Base-by-base conservation (phyloP, 108 stramenopile genomes). In the Cyclotella kingstonii region DNA sequence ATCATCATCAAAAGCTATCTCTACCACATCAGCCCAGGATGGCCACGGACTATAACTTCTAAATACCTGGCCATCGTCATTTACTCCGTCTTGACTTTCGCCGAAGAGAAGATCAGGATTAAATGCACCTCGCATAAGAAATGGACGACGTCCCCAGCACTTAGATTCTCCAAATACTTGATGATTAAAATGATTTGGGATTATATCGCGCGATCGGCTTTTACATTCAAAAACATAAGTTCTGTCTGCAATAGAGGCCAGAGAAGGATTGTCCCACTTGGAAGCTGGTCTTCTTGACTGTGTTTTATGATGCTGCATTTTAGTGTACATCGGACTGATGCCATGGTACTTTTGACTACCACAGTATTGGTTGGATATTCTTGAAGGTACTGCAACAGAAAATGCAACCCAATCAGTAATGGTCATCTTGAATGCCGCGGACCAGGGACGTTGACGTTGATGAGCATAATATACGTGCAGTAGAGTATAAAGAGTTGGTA, bases 81-180 rank as follows among this genome's bases (percentile, higher is more conserved):
- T 21, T 66, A 9, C 60, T 54, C 34, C 48, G 12, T 48, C 47
- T 11, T 41, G 14, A 49, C 9, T 22, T 34, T 28, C 29, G n/a
- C 29, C 33, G 3, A 70, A 12, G 10, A 74, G 29, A 19, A 44
- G 28, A 38, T 62, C 42, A 17, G 68, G 23, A 47, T 71, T 63
- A 77, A 88, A 86, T 29, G 85, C 87, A 5, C 63, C 45, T 51
- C 77, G 69, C 31, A 88, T 44, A 6, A 91, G 49, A 25, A 88
- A 57, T 14, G 90, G 90, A 19, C 75, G 59, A 19, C 63, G 55
- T 25, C 84, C 84, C 90, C 90, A 91, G 45, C 69, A 62, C 27
- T 74, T 61, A 15, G 65, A 74, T 6, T 59, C 45, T 5, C 65
- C 64, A 55, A 74, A 74, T 15, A 53, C 5, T 8, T 31, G 17